phyloP scores from a whole-genome alignment of 345 rosid genomes.

The Eucalyptus lansdowneana region DNA sequence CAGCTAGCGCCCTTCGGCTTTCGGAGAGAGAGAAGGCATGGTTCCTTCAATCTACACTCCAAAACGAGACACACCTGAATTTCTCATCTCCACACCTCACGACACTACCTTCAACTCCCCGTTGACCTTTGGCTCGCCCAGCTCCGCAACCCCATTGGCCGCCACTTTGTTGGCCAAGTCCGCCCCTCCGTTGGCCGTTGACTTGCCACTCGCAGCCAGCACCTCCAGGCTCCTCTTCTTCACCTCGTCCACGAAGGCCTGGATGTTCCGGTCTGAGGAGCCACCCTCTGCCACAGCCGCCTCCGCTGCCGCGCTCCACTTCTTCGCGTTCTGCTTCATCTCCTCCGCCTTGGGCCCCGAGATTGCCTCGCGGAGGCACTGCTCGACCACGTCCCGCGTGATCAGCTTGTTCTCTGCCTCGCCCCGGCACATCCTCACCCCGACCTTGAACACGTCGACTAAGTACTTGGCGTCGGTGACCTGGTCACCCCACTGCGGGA shows the following conservation, averaged over 20 bases:
- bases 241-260: slow-evolving; percentile 28
- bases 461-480: slow-evolving; percentile 60
- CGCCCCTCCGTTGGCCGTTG: not conserved
- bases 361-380: slow-evolving; percentile 44
- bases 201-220: not conserved
- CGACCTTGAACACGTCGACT: slow-evolving; percentile 42
- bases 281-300: slow-evolving; percentile 19
- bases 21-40: not conserved
- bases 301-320: slow-evolving; percentile 16
- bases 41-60: not conserved
- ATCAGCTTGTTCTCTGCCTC: slow-evolving; percentile 39
- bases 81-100: not conserved
- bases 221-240: not conserved
- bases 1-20: not conserved
- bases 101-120: not conserved
- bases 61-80: not conserved
- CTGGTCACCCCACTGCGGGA: slow-evolving; percentile 87
- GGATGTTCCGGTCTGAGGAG: slow-evolving; percentile 31
- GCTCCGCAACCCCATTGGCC: not conserved
- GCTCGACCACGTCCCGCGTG: slow-evolving; percentile 52
- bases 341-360: slow-evolving; percentile 40
- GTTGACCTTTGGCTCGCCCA: not conserved
- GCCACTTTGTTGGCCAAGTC: not conserved
- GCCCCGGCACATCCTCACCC: slow-evolving; percentile 62
- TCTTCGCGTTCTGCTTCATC: slow-evolving; percentile 25